Evolutionary conservation across 2,329 filamentous ascomycete species (phyloP).

Genomic region (Rhytidhysteron rufulum): DNA sequence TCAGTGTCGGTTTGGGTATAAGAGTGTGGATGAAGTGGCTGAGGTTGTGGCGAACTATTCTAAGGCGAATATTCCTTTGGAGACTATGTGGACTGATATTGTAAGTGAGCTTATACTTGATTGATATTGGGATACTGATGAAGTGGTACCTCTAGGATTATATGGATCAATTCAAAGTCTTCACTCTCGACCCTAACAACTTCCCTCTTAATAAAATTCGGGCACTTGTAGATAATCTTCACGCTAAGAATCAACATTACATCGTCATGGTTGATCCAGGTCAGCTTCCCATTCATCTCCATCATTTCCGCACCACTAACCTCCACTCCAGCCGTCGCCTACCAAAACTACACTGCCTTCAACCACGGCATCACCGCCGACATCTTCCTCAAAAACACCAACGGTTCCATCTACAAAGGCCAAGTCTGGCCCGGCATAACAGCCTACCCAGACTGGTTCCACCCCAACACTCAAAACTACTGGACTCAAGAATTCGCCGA

Average conservation of each 20-base stretch:
- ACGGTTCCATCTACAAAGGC: constrained; percentile 56
- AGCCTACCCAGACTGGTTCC: constrained; percentile 74
- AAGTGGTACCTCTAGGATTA: constrained; percentile 46
- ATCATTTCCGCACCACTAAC: constrained; percentile 34
- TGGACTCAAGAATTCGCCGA: constrained; percentile 65
- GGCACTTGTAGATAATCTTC: constrained; percentile 61
- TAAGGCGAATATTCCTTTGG: constrained; percentile 60
- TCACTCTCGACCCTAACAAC: constrained; percentile 60
- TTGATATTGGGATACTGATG: neutral
- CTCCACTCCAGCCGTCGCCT: constrained; percentile 49
- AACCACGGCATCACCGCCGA: constrained; percentile 57
- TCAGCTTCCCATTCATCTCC: neutral
- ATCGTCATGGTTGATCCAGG: constrained; percentile 74
- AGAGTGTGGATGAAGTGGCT: constrained; percentile 59
- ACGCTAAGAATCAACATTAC: constrained; percentile 64
- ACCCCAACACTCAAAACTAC: constrained; percentile 58
- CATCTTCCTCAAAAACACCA: constrained; percentile 49
- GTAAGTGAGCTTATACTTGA: constrained; percentile 14
- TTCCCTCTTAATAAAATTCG: constrained; percentile 61
- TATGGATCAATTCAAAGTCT: constrained; percentile 57
- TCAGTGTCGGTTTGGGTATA: constrained; percentile 47
- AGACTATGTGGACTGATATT: constrained; percentile 70
- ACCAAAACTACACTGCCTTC: constrained; percentile 50
- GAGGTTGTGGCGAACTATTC: constrained; percentile 65
- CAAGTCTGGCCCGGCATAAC: constrained; percentile 75